These are phyloP conservation scores for Onygenales sp. DNA, from an alignment of 2,329 filamentous ascomycete genomes.

Conservation along the genomic window DNA sequence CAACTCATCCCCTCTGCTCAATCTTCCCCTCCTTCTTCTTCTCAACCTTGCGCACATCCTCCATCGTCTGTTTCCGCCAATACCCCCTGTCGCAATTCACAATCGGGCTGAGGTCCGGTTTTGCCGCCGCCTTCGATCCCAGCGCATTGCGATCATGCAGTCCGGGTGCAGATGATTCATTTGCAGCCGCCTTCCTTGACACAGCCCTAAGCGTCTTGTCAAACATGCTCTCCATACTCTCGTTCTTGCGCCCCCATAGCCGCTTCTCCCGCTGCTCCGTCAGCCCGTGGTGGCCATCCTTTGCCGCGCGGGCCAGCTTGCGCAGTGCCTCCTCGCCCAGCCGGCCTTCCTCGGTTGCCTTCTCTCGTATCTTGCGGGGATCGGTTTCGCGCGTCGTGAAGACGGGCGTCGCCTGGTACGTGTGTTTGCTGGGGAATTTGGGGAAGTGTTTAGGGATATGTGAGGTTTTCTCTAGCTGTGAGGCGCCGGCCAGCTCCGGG, in stretches of 20 bases:
- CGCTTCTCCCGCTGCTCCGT: slow-evolving; percentile 30
- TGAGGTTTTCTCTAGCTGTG: slow-evolving; percentile 36
- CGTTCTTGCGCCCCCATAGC: slow-evolving; percentile 27
- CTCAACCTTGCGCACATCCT: slow-evolving; percentile 21
- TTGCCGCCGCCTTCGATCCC: slow-evolving; percentile 5
- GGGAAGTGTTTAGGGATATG: slow-evolving; percentile 55
- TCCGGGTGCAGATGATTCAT: slow-evolving; percentile 11
- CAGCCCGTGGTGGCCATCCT: slow-evolving; percentile 31
- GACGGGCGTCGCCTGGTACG: slow-evolving; percentile 52
- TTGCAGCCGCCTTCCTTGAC: slow-evolving; percentile 29
- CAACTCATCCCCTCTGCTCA: slow-evolving; percentile 11
- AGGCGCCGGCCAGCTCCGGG: slow-evolving; percentile 39
- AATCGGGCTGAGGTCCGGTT: slow-evolving; percentile 36
- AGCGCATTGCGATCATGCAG: too few species aligned
- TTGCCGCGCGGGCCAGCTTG: slow-evolving; percentile 46
- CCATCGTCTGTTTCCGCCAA: slow-evolving; percentile 41
- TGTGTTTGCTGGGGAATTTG: slow-evolving; percentile 53
- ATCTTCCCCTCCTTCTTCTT: slow-evolving; percentile 20
- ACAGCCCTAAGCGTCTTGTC: slow-evolving; percentile 48
- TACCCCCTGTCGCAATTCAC: slow-evolving; percentile 54
- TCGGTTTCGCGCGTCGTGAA: slow-evolving; percentile 51
- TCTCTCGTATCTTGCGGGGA: slow-evolving; percentile 50
- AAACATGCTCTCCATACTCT: slow-evolving; percentile 42
- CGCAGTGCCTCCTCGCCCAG: slow-evolving; percentile 56
- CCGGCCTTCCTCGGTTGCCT: slow-evolving; percentile 56